Evolutionary conservation across 257 asterid species (phyloP).

Genomic region (Przewalskia tangutica): DNA sequence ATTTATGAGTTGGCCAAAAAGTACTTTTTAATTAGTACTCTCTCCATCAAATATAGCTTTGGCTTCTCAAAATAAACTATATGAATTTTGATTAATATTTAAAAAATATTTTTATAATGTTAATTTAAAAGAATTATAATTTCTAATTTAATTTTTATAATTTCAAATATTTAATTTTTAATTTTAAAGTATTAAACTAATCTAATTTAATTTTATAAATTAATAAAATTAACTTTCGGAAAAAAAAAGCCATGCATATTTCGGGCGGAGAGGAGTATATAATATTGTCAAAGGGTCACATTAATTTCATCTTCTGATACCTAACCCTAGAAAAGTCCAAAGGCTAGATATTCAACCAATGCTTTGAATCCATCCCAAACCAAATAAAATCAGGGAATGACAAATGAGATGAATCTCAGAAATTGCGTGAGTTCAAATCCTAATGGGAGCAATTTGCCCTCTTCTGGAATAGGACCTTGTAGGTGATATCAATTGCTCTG

Average conservation of each 20-base stretch:
- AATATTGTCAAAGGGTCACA: background rate
- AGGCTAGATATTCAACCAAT: constrained; percentile 4
- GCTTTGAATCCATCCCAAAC: background rate
- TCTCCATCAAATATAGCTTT: background rate
- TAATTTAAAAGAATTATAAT: too few relatives aligned
- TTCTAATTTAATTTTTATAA: too few relatives aligned
- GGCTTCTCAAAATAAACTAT: background rate
- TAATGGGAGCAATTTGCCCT: too few relatives aligned
- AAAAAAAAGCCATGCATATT: too few relatives aligned
- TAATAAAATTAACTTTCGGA: too few relatives aligned
- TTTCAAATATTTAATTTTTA: too few relatives aligned
- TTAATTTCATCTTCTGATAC: background rate
- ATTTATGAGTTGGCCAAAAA: background rate
- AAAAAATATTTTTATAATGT: background rate
- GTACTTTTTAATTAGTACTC: background rate
- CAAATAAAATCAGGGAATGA: background rate
- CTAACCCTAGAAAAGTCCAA: background rate
- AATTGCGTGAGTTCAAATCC: too few relatives aligned
- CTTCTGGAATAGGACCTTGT: too few relatives aligned
- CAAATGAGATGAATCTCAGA: too few relatives aligned
- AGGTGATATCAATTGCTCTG: too few relatives aligned
- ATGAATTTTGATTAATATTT: background rate
- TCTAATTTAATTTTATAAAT: too few relatives aligned
- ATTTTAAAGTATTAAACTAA: too few relatives aligned
- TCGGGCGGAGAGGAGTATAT: background rate